Evolutionary conservation across 768 basidiomycete genomes (phyloP).

Genomic region (Mycena galericulata): DNA sequence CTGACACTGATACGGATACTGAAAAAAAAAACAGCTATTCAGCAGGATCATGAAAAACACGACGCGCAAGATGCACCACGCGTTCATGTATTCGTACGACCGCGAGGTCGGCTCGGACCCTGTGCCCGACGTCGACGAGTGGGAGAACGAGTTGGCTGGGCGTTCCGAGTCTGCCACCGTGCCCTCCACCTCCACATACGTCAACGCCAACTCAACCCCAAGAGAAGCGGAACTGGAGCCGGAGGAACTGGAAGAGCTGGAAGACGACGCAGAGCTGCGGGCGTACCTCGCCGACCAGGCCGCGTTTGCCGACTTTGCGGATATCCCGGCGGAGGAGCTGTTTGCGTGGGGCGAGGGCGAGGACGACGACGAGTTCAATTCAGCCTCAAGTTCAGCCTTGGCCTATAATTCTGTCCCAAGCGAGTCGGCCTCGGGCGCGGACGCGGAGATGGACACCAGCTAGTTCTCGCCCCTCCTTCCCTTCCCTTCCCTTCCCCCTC

Average conservation of each 20-base stretch:
- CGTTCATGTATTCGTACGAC: constrained; percentile 34
- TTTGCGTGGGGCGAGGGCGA: constrained; percentile 26
- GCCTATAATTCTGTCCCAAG: too few relatives aligned
- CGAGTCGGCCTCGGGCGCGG: too few relatives aligned
- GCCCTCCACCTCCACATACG: too few relatives aligned
- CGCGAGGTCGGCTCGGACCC: constrained; percentile 30
- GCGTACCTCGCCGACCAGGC: constrained; percentile 29
- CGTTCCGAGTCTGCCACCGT: too few relatives aligned
- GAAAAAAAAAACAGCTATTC: too few relatives aligned
- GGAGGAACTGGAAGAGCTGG: too few relatives aligned
- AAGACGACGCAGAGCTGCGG: constrained; percentile 18
- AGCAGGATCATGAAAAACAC: constrained; percentile 28
- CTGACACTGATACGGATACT: too few relatives aligned
- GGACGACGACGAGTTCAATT: too few relatives aligned
- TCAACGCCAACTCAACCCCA: background rate
- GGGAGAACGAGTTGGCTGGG: constrained; percentile 24
- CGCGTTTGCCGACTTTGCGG: constrained; percentile 31
- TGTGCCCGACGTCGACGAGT: constrained; percentile 23
- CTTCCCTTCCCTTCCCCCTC: too few relatives aligned
- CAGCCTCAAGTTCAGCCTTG: too few relatives aligned
- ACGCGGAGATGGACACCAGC: too few relatives aligned
- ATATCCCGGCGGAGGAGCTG: constrained; percentile 31
- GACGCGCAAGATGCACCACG: constrained; percentile 25
- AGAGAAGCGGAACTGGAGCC: background rate
- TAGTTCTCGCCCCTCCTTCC: too few relatives aligned